A percentile compares a stretch with the other conserved stretches of the same genome.
Evolutionary conservation across 805 yeast genomes (phyloP).

Genomic region (Kregervanrija pseudodelftensis): DNA sequence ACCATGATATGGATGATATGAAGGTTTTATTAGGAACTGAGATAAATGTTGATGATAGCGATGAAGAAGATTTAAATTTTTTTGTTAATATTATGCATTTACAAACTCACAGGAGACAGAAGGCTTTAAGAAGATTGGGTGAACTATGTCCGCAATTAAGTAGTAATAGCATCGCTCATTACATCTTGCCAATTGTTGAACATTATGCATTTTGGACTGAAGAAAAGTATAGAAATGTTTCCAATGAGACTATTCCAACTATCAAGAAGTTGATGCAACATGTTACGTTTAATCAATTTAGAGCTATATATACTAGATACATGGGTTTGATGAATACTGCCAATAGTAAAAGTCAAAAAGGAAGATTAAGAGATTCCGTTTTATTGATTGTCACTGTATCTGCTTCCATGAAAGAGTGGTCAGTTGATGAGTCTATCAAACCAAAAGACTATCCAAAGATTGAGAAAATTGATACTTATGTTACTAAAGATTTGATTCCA

Average conservation of each 20-base stretch:
- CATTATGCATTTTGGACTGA: constrained; percentile 57
- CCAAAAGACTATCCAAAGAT: constrained; percentile 30
- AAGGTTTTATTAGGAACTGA: constrained; percentile 36
- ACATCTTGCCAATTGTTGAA: constrained; percentile 79
- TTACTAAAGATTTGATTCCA: constrained; percentile 54
- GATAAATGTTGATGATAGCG: constrained; percentile 50
- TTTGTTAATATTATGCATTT: constrained; percentile 65
- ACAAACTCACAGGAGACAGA: constrained; percentile 78
- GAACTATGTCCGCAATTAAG: constrained; percentile 39
- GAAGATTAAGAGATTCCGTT: constrained; percentile 49
- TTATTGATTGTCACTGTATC: constrained; percentile 52
- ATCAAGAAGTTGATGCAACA: constrained; percentile 51
- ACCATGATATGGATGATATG: constrained; percentile 56
- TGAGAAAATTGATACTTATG: constrained; percentile 36
- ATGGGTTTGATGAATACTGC: constrained; percentile 26
- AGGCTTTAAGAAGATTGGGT: constrained; percentile 65
- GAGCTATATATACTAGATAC: constrained; percentile 67
- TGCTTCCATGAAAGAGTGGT: constrained; percentile 29
- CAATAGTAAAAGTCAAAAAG: constrained; percentile 24
- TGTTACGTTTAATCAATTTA: constrained; percentile 73
- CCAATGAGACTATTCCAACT: constrained; percentile 58
- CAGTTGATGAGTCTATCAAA: constrained; percentile 4
- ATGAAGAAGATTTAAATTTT: constrained; percentile 73
- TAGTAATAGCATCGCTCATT: constrained; percentile 63
- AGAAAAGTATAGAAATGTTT: constrained; percentile 53